Conservation (phyloP, 2,329 filamentous ascomycete species). For the Aspergillus clavatus region DNA sequence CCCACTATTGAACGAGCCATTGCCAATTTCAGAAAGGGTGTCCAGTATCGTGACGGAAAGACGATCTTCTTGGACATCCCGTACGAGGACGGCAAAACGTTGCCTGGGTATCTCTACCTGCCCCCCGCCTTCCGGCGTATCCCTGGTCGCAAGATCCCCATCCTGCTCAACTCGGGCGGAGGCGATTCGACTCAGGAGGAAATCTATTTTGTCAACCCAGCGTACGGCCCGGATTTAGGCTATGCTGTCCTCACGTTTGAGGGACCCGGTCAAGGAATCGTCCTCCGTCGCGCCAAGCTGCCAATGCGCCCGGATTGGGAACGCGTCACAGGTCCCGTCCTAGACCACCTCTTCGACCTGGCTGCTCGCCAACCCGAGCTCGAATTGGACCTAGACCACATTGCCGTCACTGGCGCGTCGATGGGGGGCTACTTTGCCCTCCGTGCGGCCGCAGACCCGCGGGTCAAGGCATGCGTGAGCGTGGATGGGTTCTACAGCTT, state of each 20-base stretch:
- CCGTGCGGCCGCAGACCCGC: conserved; percentile 38
- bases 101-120: conserved; percentile 35
- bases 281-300: conserved; percentile 26
- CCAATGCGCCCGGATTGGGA: conserved; percentile 40
- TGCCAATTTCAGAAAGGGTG: conserved; percentile 24
- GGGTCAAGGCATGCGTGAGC: conserved; percentile 43
- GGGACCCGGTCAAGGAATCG: conserved; percentile 44
- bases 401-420: conserved; percentile 38
- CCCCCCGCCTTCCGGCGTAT: conserved; percentile 21
- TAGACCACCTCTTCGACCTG: conserved; percentile 27
- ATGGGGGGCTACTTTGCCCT: conserved; percentile 48
- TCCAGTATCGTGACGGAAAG: conserved; percentile 24
- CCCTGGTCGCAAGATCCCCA: conserved; percentile 26
- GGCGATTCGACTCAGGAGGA: conserved; percentile 41
- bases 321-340: conserved; percentile 26
- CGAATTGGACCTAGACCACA: conserved; percentile 33
- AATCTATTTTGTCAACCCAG: conserved; percentile 32
- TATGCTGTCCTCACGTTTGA: conserved; percentile 46
- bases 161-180: conserved; percentile 36
- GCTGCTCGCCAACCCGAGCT: conserved; percentile 8
- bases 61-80: conserved; percentile 36
- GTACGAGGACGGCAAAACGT: conserved; percentile 33
- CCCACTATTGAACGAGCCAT: conserved; percentile 20
- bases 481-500: conserved; percentile 37
- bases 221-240: conserved; percentile 26